phyloP scores from a whole-genome alignment of 345 rosid species.

The Cardamine resedifolia region DNA sequence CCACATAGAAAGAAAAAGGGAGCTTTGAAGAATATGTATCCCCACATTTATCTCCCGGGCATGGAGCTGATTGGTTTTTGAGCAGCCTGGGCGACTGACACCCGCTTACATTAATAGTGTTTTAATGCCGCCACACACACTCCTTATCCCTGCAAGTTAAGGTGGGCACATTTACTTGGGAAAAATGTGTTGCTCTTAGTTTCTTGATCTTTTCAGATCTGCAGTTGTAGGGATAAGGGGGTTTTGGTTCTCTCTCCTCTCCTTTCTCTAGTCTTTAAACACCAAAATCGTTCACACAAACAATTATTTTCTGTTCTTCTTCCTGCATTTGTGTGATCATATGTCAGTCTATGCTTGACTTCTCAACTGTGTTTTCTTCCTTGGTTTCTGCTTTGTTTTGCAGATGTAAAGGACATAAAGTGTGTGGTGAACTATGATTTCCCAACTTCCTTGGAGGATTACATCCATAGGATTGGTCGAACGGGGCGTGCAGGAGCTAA shows the following conservation, averaged over 20 bases:
- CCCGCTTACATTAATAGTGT: constrained; percentile 44
- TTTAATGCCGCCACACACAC: constrained; percentile 45
- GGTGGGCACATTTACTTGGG: constrained; percentile 91
- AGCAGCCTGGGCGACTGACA: constrained; percentile 94
- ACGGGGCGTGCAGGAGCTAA: constrained; percentile 99
- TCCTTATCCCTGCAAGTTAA: constrained; percentile 99
- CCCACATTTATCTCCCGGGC: constrained; percentile 62
- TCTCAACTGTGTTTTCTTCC: constrained; percentile 26
- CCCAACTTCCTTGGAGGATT: constrained; percentile 88
- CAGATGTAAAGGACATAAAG: constrained; percentile 99
- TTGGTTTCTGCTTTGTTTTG: constrained; percentile 38
- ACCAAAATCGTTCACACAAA: not conserved
- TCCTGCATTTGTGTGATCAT: constrained; percentile 17
- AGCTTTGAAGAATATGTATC: constrained; percentile 45
- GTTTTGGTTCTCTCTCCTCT: constrained; percentile 7
- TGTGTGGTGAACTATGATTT: constrained; percentile 97
- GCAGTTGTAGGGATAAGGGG: constrained; percentile 95
- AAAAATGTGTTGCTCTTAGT: constrained; percentile 77
- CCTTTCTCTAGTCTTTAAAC: constrained; percentile 20
- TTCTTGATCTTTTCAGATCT: constrained; percentile 60
- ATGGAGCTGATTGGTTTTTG: constrained; percentile 73
- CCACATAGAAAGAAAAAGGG: constrained; percentile 40
- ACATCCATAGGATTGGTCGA: constrained; percentile 94
- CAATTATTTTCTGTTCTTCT: not conserved
- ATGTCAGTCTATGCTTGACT: not conserved